phyloP scores from a whole-genome alignment of 2,329 filamentous ascomycete genomes.

The Colletotrichum sp. region DNA sequence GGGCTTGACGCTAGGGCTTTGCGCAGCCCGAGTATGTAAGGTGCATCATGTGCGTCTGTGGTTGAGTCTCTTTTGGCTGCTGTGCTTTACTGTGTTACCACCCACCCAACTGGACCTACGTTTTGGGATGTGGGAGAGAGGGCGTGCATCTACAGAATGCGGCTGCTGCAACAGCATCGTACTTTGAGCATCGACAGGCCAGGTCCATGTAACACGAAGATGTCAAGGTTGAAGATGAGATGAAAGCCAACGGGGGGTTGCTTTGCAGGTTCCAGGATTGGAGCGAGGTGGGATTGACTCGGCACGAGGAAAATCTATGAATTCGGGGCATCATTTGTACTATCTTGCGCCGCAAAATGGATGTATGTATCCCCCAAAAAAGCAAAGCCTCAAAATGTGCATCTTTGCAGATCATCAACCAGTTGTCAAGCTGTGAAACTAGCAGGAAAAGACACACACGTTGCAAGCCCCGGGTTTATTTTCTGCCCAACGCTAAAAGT shows the following conservation, averaged over 20 bases:
- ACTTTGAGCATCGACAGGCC: neutral
- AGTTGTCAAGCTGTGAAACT: neutral
- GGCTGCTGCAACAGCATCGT: neutral
- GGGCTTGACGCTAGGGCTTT: conserved; percentile 6
- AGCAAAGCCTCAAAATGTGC: neutral
- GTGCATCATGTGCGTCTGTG: neutral
- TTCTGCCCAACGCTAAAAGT: neutral
- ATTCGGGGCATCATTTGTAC: neutral
- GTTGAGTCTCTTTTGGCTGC: neutral
- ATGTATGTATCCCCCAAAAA: neutral
- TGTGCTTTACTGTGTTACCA: neutral
- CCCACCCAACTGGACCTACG: neutral
- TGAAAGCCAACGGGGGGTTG: neutral
- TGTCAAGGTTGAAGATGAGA: neutral
- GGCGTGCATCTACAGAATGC: neutral
- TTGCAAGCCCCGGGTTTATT: neutral
- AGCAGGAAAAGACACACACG: neutral
- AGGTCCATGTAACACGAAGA: neutral
- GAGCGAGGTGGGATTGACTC: neutral
- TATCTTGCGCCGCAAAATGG: neutral
- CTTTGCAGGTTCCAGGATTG: neutral
- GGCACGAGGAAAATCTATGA: neutral
- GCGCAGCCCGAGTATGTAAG: neutral
- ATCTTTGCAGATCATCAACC: neutral
- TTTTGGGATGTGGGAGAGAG: neutral